A percentile compares a stretch with the other conserved stretches of the same genome.
These are phyloP conservation scores for Balamuthia mandrillaris DNA, from an alignment of 208 protist genomes.

Conservation along the genomic window DNA sequence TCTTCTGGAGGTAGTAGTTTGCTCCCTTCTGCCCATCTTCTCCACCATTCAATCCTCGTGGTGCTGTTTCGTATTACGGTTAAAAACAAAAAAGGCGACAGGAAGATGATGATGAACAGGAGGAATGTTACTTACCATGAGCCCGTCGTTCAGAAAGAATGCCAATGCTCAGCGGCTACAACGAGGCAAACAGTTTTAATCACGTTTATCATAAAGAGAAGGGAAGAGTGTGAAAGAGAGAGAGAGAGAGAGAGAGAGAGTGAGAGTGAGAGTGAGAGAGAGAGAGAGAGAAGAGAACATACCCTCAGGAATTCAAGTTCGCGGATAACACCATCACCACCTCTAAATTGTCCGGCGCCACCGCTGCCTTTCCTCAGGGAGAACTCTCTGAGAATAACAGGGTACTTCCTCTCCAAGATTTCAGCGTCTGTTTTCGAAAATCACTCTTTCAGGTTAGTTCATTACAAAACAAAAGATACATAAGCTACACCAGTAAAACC, in stretches of 20 bases:
- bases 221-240: no score
- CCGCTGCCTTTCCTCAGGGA: constrained; percentile 77
- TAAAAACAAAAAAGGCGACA: neutral
- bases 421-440: constrained; percentile 58
- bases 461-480: neutral
- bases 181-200: neutral
- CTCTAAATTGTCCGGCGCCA: constrained; percentile 72
- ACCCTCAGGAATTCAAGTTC: constrained; percentile 79
- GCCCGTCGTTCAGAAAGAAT: constrained; percentile 87
- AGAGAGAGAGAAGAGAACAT: neutral
- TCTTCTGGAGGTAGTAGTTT: constrained; percentile 29
- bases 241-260: neutral
- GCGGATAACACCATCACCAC: constrained; percentile 87
- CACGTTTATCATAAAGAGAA: constrained; percentile 50
- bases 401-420: constrained; percentile 87
- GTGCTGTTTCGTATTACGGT: constrained; percentile 30
- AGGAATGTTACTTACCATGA: constrained; percentile 43
- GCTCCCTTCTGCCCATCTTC: constrained; percentile 70
- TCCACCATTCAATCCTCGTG: constrained; percentile 81
- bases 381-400: constrained; percentile 83
- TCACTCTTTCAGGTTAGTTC: neutral
- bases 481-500: neutral
- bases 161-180: constrained; percentile 64
- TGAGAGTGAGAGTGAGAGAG: neutral
- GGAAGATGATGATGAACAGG: neutral